Base-by-base conservation (phyloP, 805 yeast genomes). In the Metschnikowia bowlesiae region DNA sequence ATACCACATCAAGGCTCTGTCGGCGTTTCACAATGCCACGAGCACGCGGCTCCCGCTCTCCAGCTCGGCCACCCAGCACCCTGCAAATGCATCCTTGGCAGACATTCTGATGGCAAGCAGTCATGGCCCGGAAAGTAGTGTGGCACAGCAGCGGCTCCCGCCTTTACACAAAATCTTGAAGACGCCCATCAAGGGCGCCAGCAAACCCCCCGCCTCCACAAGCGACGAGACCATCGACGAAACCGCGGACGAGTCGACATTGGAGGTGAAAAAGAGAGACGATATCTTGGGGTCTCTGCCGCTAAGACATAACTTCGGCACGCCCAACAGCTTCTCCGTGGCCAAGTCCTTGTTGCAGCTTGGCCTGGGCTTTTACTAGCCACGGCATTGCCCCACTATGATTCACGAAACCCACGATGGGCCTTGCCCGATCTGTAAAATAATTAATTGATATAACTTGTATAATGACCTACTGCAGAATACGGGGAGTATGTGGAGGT, bases 331-430 rank as follows among this genome's bases (percentile, higher is more conserved):
- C 47, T 73, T 73, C 52, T 66, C 70, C 45, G 76, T 73, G 48
- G 78, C 78, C 36, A 73, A 71, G 59, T 70, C 76, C 22, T 70
- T 73, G 57, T 67, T 73, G 51, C 76, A 71, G 60, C 68, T 73
- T 56, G 77, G 78, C 32, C 60, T 55, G 61, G 65, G 66, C 40
- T 57, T 58, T 49, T 59, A 53, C 55, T 56, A 37, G 45, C 45
- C 45, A 10, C 5, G 9, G 28, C 16, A 4, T 8, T 10, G 11
- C 41, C 41, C 13, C 41, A 26, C 22, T 41, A 41, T 32, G 44
- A 42, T 22, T 42, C 45, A 42, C 38, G 45, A 32, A 13, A 28
- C 39, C 30, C 36, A 32, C 13, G 37, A 11, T 33, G 29, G 36
- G 38, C 22, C 4, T 8, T 8, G 31, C 37, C 26, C 13, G 33